Evolutionary conservation across 1,139 yeast species (phyloP).

Genomic region (Insectozyma bohioensis): DNA sequence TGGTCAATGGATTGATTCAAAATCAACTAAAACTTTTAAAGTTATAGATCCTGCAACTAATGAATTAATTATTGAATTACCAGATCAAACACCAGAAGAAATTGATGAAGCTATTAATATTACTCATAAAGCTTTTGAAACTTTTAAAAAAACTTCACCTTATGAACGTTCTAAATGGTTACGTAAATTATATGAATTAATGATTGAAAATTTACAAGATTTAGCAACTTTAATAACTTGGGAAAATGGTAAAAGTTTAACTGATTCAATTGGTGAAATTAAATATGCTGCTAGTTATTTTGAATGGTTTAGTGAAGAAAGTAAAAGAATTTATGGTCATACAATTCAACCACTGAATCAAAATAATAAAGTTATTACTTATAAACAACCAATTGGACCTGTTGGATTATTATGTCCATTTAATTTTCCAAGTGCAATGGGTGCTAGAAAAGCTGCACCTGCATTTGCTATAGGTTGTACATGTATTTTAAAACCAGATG

Average conservation of each 20-base stretch:
- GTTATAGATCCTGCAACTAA: slow-evolving; percentile 79
- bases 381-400: slow-evolving; percentile 49
- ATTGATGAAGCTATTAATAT: slow-evolving; percentile 60
- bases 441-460: slow-evolving; percentile 48
- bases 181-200: slow-evolving; percentile 50
- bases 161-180: slow-evolving; percentile 68
- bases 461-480: slow-evolving; percentile 53
- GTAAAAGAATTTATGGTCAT: slow-evolving; percentile 41
- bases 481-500: slow-evolving; percentile 46
- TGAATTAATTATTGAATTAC: slow-evolving; percentile 53
- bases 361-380: slow-evolving; percentile 39
- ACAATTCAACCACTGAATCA: slow-evolving; percentile 42
- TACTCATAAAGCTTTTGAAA: slow-evolving; percentile 60
- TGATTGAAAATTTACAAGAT: slow-evolving; percentile 43
- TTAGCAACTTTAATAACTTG: slow-evolving; percentile 42
- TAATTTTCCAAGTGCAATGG: slow-evolving; percentile 52
- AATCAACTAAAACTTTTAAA: slow-evolving; percentile 53
- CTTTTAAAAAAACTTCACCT: slow-evolving; percentile 58
- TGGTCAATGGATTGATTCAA: slow-evolving; percentile 66
- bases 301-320: slow-evolving; percentile 48
- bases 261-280: slow-evolving; percentile 43
- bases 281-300: slow-evolving; percentile 46
- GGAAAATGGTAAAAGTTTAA: slow-evolving; percentile 45
- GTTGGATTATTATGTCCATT: slow-evolving; percentile 50
- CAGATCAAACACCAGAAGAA: slow-evolving; percentile 56